phyloP scores from a whole-genome alignment of 768 basidiomycete species.

The Pluteus cervinus region DNA sequence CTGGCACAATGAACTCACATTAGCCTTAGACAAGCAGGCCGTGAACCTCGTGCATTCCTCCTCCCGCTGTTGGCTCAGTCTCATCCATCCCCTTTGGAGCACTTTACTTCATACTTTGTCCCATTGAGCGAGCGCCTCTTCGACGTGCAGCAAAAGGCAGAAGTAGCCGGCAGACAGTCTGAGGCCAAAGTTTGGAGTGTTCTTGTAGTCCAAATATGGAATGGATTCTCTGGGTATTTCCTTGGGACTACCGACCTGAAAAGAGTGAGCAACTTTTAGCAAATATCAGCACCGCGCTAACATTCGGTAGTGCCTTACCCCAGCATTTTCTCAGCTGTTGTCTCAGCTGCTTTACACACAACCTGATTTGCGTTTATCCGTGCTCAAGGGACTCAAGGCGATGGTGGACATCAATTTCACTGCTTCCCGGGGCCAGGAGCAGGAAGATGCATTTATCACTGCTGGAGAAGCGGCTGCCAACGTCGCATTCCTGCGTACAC shows the following conservation, averaged over 20 bases:
- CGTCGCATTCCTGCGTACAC: conserved; percentile 62
- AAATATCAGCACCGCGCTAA: conserved; percentile 3
- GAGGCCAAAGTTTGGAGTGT: conserved; percentile 97
- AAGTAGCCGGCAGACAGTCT: conserved; percentile 61
- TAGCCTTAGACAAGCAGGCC: conserved; percentile 50
- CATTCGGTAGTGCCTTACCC: conserved; percentile 55
- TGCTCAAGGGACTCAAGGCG: conserved; percentile 75
- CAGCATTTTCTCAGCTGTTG: conserved; percentile 80
- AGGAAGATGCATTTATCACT: conserved; percentile 35
- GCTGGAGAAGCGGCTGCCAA: conserved; percentile 59
- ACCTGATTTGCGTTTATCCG: conserved; percentile 71
- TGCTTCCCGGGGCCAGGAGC: conserved; percentile 26
- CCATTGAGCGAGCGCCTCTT: conserved; percentile 94
- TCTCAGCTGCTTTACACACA: conserved; percentile 92
- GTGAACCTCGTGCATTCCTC: conserved; percentile 86
- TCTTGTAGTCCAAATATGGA: conserved; percentile 90
- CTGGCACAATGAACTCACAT: background rate
- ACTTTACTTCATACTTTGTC: conserved; percentile 89
- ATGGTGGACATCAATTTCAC: conserved; percentile 77
- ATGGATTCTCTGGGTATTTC: conserved; percentile 88
- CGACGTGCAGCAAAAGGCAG: conserved; percentile 75
- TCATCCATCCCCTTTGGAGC: conserved; percentile 73
- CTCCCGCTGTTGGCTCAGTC: conserved; percentile 80
- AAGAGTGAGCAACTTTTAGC: conserved; percentile 36
- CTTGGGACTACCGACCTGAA: conserved; percentile 71